Evolutionary conservation across 208 protist genomes (phyloP), one percentile per base, ranked within the genome.

Genomic region (Trypanosomatidae sp.): DNA sequence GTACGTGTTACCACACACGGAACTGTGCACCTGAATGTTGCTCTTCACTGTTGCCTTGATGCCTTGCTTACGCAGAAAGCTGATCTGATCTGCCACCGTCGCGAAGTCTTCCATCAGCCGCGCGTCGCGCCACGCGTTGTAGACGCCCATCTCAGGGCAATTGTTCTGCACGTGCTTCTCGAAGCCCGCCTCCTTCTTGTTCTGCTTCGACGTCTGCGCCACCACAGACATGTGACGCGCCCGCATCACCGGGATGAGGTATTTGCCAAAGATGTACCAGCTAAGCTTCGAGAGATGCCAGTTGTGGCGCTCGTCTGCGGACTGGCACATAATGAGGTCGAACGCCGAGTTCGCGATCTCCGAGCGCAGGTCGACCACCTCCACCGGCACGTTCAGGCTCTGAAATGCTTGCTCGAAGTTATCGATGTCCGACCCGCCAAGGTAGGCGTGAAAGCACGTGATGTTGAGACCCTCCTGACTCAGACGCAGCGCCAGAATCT

Each of bases 111-210:
- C 82, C 79, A 97, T 83, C 7, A 98, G 87, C 28, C 84, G 81
- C 19, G 74, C 68, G 81, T 98, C 94, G 30, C 91, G 83, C 94
- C 94, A 98, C 43, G 94, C 91, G 76, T 95, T 95, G 85, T 97
- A 98, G 22, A 97, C 90, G 17, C 81, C 84, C 88, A 98, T 95
- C 73, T 88, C 81, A 12, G 94, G 94, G 36, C 73, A 85, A 79
- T 94, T 86, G 70, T 78, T 86, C 50, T 93, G 87, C 36, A 94
- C 91, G 79, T 97, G 95, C 69, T 90, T 91, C 80, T 97, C 94
- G 73, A 98, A 97, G 69, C 91, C 88, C 19, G 88, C 72, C 80
- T 95, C 91, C 72, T 95, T 95, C 68, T 87, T 92, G 73, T 82
- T 94, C 58, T 89, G 85, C 56, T 88, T 93, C 49, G 90, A 96